A percentile compares a stretch with the other conserved stretches of the same genome.
These are phyloP conservation scores for Candida koratica DNA, from an alignment of 805 yeast genomes.

Conservation along the genomic window DNA sequence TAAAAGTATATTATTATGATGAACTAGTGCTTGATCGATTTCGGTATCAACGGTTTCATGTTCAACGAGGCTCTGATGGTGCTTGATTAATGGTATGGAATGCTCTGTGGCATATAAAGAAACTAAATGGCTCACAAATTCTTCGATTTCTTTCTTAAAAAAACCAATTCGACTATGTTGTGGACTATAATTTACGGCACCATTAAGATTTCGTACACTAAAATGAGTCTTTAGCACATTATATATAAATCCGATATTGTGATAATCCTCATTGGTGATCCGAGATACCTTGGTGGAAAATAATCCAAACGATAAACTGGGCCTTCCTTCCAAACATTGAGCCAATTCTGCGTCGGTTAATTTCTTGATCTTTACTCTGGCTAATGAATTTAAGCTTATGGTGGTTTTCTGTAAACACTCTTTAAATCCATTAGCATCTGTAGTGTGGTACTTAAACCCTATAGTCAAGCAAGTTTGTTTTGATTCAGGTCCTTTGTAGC, in stretches of 20 bases:
- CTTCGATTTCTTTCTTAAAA: slow-evolving; percentile 24
- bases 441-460: slow-evolving; percentile 32
- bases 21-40: slow-evolving; percentile 26
- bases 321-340: slow-evolving; percentile 26
- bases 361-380: slow-evolving; percentile 20
- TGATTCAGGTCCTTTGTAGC: neutral
- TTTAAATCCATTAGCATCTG: slow-evolving; percentile 31
- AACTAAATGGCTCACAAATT: slow-evolving; percentile 24
- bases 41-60: slow-evolving; percentile 9
- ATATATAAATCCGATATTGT: slow-evolving; percentile 30
- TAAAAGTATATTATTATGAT: slow-evolving; percentile 32
- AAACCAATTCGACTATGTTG: slow-evolving; percentile 16
- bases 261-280: slow-evolving; percentile 25
- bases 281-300: slow-evolving; percentile 11
- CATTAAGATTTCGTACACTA: slow-evolving; percentile 27
- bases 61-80: slow-evolving; percentile 18
- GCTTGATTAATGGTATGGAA: slow-evolving; percentile 17
- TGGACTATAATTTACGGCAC: slow-evolving; percentile 20
- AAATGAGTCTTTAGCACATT: slow-evolving; percentile 30
- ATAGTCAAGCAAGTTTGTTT: slow-evolving; percentile 31
- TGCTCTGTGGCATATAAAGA: slow-evolving; percentile 20
- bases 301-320: slow-evolving; percentile 19
- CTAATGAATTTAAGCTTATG: slow-evolving; percentile 28
- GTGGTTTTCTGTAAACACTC: slow-evolving; percentile 20
- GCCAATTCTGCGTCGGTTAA: slow-evolving; percentile 23